Evolutionary conservation across 2,329 filamentous ascomycete genomes (phyloP).

Genomic region (Calycina herbarum): DNA sequence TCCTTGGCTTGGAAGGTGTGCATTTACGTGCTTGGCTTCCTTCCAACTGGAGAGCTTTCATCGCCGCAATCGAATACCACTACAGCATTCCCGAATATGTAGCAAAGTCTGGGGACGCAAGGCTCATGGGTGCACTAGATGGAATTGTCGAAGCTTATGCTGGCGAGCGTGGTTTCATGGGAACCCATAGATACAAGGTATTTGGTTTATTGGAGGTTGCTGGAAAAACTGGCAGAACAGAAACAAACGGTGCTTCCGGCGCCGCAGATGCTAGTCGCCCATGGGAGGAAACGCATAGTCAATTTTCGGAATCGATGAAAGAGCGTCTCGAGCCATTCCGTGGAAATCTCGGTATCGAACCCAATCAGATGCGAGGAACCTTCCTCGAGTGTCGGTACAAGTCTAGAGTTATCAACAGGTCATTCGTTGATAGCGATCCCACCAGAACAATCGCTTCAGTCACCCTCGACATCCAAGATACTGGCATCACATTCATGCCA

Average conservation of each 20-base stretch:
- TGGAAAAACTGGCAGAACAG: constrained; percentile 52
- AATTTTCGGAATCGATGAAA: constrained; percentile 55
- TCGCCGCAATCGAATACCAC: constrained; percentile 55
- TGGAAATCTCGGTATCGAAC: constrained; percentile 48
- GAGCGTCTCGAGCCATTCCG: constrained; percentile 52
- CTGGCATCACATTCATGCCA: constrained; percentile 53
- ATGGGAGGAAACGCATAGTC: constrained; percentile 52
- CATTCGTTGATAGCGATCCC: constrained; percentile 48
- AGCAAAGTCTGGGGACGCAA: constrained; percentile 48
- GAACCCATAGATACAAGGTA: constrained; percentile 56
- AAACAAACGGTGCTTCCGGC: constrained; percentile 53
- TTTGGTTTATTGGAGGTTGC: constrained; percentile 56
- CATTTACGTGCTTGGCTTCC: constrained; percentile 55
- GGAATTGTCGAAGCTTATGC: constrained; percentile 57
- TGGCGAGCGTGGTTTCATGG: constrained; percentile 57
- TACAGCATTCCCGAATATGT: constrained; percentile 56
- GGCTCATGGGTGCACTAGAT: constrained; percentile 53
- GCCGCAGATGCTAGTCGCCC: constrained; percentile 44
- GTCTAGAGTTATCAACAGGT: constrained; percentile 46
- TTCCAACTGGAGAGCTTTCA: constrained; percentile 55
- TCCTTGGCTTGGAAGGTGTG: constrained; percentile 52
- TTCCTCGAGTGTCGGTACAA: constrained; percentile 56
- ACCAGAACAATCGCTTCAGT: constrained; percentile 49
- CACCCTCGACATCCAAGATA: constrained; percentile 53
- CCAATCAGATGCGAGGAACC: constrained; percentile 54